Conservation (phyloP, 306 rosid species). For the Abrus pulchellus region DNA sequence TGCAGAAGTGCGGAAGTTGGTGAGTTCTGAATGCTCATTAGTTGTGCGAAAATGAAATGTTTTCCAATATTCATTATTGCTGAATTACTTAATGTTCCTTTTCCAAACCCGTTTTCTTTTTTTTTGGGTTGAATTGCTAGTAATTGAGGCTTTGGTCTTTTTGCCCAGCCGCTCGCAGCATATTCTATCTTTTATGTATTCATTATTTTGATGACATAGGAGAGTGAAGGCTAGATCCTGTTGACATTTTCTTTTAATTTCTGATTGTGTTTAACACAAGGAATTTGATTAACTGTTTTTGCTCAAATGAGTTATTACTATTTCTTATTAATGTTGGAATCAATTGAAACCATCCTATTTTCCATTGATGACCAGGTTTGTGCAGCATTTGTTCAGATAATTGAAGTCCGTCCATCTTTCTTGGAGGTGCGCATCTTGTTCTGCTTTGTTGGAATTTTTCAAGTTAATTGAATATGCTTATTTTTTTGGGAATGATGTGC, state of each 20-base stretch:
- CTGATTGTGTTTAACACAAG: background rate
- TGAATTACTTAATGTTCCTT: constrained; percentile 8
- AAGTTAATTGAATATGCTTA: constrained; percentile 22
- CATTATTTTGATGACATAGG: constrained; percentile 13
- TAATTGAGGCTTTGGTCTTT: constrained; percentile 39
- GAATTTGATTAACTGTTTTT: constrained; percentile 9
- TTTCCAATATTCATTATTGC: constrained; percentile 29
- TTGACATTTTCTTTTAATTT: constrained; percentile 32
- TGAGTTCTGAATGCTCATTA: constrained; percentile 50
- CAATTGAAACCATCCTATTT: constrained; percentile 47
- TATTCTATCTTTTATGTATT: constrained; percentile 23
- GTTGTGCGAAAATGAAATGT: constrained; percentile 19
- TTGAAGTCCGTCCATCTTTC: constrained; percentile 92
- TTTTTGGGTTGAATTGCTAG: constrained; percentile 37
- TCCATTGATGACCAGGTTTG: constrained; percentile 76
- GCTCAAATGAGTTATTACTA: constrained; percentile 12
- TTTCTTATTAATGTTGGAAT: constrained; percentile 44
- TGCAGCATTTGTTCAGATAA: constrained; percentile 95
- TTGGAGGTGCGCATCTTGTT: constrained; percentile 76
- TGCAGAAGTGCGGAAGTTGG: constrained; percentile 95
- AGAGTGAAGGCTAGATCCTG: constrained; percentile 18
- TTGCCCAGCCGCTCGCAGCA: background rate
- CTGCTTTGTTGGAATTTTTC: constrained; percentile 24
- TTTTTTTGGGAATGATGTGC: constrained; percentile 32
- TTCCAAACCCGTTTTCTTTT: constrained; percentile 34